phyloP scores from a whole-genome alignment of 305 asterid genomes.

The Solanum hybrid region DNA sequence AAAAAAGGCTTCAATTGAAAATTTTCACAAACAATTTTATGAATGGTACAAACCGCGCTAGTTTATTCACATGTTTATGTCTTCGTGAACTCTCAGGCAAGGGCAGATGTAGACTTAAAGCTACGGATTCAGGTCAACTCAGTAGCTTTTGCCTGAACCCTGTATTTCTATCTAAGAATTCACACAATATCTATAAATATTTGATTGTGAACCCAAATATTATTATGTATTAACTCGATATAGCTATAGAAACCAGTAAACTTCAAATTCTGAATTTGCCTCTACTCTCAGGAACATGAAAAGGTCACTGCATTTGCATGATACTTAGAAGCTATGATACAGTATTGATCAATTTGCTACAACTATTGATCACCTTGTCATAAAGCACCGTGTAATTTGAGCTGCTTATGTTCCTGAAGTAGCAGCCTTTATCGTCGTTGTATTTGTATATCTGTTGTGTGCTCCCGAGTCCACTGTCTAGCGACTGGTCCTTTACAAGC shows the following conservation, averaged over 20 bases:
- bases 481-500: constrained; percentile 47
- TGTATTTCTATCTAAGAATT: background rate
- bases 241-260: background rate
- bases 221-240: background rate
- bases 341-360: constrained; percentile 6
- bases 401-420: constrained; percentile 61
- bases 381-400: constrained; percentile 57
- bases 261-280: background rate
- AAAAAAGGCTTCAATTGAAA: background rate
- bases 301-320: background rate
- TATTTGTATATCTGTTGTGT: constrained; percentile 46
- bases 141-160: background rate
- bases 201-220: background rate
- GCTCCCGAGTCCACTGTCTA: constrained; percentile 51
- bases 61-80: background rate
- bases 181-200: background rate
- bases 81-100: background rate
- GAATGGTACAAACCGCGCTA: background rate
- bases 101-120: background rate
- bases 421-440: constrained; percentile 33
- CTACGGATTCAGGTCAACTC: background rate
- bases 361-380: constrained; percentile 37
- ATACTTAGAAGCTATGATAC: background rate
- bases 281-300: background rate
- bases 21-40: background rate